A percentile compares a stretch with the other conserved stretches of the same genome.
phyloP scores from a whole-genome alignment of 2,329 filamentous ascomycete species.

The Cladosporium velox region DNA sequence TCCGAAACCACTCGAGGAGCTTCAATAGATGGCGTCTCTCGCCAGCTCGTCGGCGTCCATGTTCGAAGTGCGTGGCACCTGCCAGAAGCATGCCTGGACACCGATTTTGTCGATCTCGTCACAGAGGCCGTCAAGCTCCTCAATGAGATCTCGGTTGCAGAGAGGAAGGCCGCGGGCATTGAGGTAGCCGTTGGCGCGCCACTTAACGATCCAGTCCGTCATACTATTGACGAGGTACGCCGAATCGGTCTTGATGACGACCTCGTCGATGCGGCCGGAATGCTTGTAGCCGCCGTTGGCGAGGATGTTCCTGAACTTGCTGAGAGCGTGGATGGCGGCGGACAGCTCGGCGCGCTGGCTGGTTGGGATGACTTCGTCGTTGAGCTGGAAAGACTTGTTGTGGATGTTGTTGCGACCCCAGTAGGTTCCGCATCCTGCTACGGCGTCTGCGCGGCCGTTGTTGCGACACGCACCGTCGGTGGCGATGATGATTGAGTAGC shows the following conservation, averaged over 20 bases:
- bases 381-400: slow-evolving; percentile 22
- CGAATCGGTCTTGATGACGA: slow-evolving; percentile 40
- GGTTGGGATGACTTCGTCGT: slow-evolving; percentile 19
- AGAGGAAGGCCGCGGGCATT: slow-evolving; percentile 20
- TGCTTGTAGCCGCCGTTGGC: slow-evolving; percentile 2
- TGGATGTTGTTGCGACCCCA: slow-evolving; percentile 2
- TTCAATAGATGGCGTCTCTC: not conserved
- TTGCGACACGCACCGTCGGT: slow-evolving; percentile 32
- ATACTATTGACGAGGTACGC: slow-evolving; percentile 39
- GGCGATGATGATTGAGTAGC: slow-evolving; percentile 14
- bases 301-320: not conserved
- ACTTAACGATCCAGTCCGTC: slow-evolving; percentile 37
- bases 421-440: slow-evolving; percentile 28
- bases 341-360: slow-evolving; percentile 27
- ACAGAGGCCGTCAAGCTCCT: slow-evolving; percentile 23
- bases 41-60: not conserved
- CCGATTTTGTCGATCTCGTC: slow-evolving; percentile 24
- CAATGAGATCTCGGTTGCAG: slow-evolving; percentile 31
- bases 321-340: slow-evolving; percentile 27
- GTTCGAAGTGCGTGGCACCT: slow-evolving; percentile 22
- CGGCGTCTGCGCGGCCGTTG: slow-evolving; percentile 25
- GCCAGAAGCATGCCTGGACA: slow-evolving; percentile 34
- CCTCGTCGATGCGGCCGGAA: slow-evolving; percentile 15
- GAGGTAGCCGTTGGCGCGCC: slow-evolving; percentile 36
- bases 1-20: no score